phyloP scores from a whole-genome alignment of 495 filamentous ascomycete species.

The Penicillium odoratum region DNA sequence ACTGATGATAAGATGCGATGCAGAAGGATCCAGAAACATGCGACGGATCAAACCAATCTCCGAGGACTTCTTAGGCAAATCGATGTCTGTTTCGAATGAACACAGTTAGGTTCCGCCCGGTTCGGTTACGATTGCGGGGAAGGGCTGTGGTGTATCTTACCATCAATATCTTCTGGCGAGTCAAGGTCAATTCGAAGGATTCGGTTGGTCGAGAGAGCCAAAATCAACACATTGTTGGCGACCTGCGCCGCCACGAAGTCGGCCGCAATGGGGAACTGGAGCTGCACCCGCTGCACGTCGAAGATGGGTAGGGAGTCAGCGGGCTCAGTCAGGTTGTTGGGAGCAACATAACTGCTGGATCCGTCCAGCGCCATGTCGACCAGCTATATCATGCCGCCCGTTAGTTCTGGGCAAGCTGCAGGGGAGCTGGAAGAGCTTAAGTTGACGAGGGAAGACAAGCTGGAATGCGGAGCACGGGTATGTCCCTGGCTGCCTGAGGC shows the following conservation, averaged over 20 bases:
- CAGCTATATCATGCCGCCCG: conserved; percentile 40
- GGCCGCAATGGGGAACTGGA: conserved; percentile 86
- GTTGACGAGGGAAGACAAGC: conserved; percentile 17
- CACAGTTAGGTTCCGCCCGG: conserved; percentile 17
- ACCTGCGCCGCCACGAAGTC: conserved; percentile 97
- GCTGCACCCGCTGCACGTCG: conserved; percentile 84
- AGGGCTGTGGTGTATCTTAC: conserved; percentile 43
- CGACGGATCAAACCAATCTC: conserved; percentile 89
- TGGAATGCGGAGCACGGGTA: conserved; percentile 23
- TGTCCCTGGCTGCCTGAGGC: conserved; percentile 21
- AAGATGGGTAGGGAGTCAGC: conserved; percentile 79
- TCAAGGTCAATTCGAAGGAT: conserved; percentile 94
- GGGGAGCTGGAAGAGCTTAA: conserved; percentile 16
- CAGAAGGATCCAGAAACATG: conserved; percentile 96
- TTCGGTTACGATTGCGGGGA: conserved; percentile 20
- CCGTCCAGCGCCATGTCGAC: conserved; percentile 55
- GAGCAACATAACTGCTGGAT: conserved; percentile 55
- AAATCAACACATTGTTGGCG: conserved; percentile 91
- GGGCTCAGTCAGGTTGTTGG: conserved; percentile 57
- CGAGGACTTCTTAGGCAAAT: conserved; percentile 88
- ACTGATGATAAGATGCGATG: conserved; percentile 88
- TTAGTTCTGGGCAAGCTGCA: conserved; percentile 11
- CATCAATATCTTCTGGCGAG: conserved; percentile 91
- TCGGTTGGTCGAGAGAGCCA: conserved; percentile 84
- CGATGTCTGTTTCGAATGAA: conserved; percentile 68